Base-by-base conservation (phyloP, 768 basidiomycete genomes). In the Tulasnella sp. region DNA sequence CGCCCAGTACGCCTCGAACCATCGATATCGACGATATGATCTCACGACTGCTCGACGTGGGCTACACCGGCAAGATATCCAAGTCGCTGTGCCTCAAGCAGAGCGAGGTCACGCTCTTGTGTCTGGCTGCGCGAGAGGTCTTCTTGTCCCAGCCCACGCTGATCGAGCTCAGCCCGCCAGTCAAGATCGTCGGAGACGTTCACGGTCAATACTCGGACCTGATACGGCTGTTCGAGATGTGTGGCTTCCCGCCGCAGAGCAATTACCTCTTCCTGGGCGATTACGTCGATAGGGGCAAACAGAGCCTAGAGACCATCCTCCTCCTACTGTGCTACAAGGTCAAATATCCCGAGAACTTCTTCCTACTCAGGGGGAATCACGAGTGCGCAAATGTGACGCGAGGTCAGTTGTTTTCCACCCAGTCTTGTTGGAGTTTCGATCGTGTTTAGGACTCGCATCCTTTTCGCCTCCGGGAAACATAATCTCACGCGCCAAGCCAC, bases 321-420 rank as follows among this genome's bases (percentile, higher is more conserved):
- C 81, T 99, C 50, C 77, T 99, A 42, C 76, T 98, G 43, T 98
- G 96, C 72, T 98, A 97, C 82, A 99, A 99, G 78, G 90, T 99
- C 76, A 98, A 98, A 73, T 99, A 93, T 72, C 96, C 96, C 7
- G 96, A 99, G 75, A 98, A 98, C 75, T 98, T 99, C 75, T 98
- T 98, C 77, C 78, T 99, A 41, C 74, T 99, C 54, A 80, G 96
- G 67, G 96, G 96, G 44, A 99, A 99, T 71, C 96, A 99, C 71
- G 96, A 99, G 75, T 97, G 94, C 69, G 96, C 96, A 49, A 98
- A 98, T 68, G 96, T 99, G 55, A 99, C 96, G 56, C 78, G 96
- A 83, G 94, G 93, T 92, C 63, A 63, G 86, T 71, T 22, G 12
- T 50, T 45, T 44, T 17, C 44, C 30, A 2, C 19, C 22, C 38